A percentile compares a stretch with the other conserved stretches of the same genome.
Conservation (phyloP, 306 rosid genomes). For the Glycine tomentella region DNA sequence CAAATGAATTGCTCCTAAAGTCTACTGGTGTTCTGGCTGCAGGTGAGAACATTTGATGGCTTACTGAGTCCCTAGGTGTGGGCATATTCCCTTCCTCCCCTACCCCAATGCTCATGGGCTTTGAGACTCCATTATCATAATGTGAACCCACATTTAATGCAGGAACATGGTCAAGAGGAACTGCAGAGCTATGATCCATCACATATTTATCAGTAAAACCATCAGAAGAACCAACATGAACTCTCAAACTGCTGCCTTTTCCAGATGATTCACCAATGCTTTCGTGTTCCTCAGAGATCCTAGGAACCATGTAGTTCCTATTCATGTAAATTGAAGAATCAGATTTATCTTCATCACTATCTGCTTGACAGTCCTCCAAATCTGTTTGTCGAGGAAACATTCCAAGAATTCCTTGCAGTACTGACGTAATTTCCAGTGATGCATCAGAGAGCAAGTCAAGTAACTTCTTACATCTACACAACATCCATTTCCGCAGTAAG, state of each 20-base stretch:
- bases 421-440: slow-evolving; percentile 56
- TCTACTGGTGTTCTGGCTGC: slow-evolving; percentile 62
- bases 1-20: slow-evolving; percentile 73
- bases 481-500: slow-evolving; percentile 70
- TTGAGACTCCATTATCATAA: slow-evolving; percentile 64
- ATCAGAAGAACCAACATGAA: slow-evolving; percentile 52
- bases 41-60: slow-evolving; percentile 70
- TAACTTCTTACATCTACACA: slow-evolving; percentile 67
- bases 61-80: slow-evolving; percentile 64
- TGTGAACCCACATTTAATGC: slow-evolving; percentile 52
- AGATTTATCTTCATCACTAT: slow-evolving; percentile 72
- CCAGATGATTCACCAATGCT: slow-evolving; percentile 61
- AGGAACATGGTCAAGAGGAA: slow-evolving; percentile 54
- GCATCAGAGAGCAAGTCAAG: slow-evolving; percentile 52
- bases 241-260: slow-evolving; percentile 55
- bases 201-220: slow-evolving; percentile 55
- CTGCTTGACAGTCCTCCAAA: slow-evolving; percentile 55
- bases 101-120: slow-evolving; percentile 62
- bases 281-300: slow-evolving; percentile 63
- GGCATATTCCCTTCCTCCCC: slow-evolving; percentile 63
- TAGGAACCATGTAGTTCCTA: slow-evolving; percentile 51
- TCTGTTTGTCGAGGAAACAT: slow-evolving; percentile 55
- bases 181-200: slow-evolving; percentile 49
- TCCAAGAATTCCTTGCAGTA: slow-evolving; percentile 61
- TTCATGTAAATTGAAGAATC: slow-evolving; percentile 57